Evolutionary conservation across 1,139 yeast species (phyloP), one percentile per base, ranked within the genome.

Genomic region (Candida mesenterica): DNA sequence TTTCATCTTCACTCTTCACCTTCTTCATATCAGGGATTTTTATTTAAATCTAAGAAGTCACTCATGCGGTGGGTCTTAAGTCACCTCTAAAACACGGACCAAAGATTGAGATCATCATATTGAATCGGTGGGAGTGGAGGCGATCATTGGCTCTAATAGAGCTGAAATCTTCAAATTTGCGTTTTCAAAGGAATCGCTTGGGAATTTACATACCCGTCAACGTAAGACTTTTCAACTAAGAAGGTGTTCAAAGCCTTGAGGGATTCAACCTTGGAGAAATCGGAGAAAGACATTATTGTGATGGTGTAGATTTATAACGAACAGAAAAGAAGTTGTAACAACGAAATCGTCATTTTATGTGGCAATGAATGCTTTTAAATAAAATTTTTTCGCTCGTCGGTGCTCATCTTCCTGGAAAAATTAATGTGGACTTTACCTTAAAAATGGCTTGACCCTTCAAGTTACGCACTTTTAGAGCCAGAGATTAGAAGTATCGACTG

Each of bases 41-140:
- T 64, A 68, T 68, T 69, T 65, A 63, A 67, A 68, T 68, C 75
- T 68, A 60, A 78, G 61, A 73, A 76, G 77, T 77, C 82, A 83
- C 89, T 84, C 94, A 84, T 78, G 63, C 82, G 82, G 87, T 80
- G 92, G 94, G 90, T 81, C 89, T 82, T 82, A 79, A 81, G 67
- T 69, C 90, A 79, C 88, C 84, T 85, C 94, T 78, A 81, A 83
- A 85, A 85, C 95, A 85, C 90, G 95, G 94, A 85, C 95, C 94
- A 84, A 81, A 77, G 75, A 69, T 68, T 61, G 63, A 57, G 72
- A 71, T 83, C 90, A 82, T 83, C 89, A 79, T 75, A 15, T 28
- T 10, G 13, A 28, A 24, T 13, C 13, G 14, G n/a, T 7, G n/a
- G 5, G 5, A n/a, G 6, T 24, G n/a, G 14, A 24, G n/a, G n/a